Percentiles rank a stretch among this genome's conserved stretches.
phyloP scores from a whole-genome alignment of 2,329 filamentous ascomycete genomes.

The Colletotrichum spinosum region DNA sequence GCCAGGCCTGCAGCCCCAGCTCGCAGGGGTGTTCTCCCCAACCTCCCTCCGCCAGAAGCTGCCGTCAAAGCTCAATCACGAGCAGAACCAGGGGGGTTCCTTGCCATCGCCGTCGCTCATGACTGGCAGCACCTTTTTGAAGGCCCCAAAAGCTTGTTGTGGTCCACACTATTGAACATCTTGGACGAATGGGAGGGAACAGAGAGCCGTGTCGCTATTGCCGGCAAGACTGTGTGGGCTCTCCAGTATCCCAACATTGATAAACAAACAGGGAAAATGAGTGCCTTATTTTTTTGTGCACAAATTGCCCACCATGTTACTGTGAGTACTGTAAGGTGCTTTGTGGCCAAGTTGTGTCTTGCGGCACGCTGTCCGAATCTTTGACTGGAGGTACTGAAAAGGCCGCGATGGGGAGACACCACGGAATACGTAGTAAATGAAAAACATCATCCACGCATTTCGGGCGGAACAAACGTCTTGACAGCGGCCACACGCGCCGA shows the following conservation, averaged over 20 bases:
- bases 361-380: constrained; percentile 12
- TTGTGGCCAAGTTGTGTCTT: constrained; percentile 4
- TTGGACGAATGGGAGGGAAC: constrained; percentile 17
- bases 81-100: constrained; percentile 10
- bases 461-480: constrained; percentile 12
- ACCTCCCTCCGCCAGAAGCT: constrained; percentile 1
- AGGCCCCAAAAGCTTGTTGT: constrained; percentile 38
- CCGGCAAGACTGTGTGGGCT: constrained; percentile 26
- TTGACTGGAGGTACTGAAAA: constrained; percentile 16
- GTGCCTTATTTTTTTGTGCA: constrained; percentile 25
- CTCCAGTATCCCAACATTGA: constrained; percentile 12
- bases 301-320: constrained; percentile 5
- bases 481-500: constrained; percentile 16
- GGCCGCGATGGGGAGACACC: too few relatives aligned
- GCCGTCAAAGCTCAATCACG: constrained; percentile 29
- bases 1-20: background rate
- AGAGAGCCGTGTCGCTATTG: constrained; percentile 16
- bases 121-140: constrained; percentile 33
- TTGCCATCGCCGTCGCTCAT: constrained; percentile 19
- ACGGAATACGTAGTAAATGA: background rate
- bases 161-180: constrained; percentile 25
- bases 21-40: constrained; percentile 20
- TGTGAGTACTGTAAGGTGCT: background rate
- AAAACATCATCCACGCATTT: constrained; percentile 3
- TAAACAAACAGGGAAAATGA: constrained; percentile 26